These are phyloP conservation scores for Phytophthora litchii DNA, from an alignment of 352 stramenopile species.

Conservation along the genomic window DNA sequence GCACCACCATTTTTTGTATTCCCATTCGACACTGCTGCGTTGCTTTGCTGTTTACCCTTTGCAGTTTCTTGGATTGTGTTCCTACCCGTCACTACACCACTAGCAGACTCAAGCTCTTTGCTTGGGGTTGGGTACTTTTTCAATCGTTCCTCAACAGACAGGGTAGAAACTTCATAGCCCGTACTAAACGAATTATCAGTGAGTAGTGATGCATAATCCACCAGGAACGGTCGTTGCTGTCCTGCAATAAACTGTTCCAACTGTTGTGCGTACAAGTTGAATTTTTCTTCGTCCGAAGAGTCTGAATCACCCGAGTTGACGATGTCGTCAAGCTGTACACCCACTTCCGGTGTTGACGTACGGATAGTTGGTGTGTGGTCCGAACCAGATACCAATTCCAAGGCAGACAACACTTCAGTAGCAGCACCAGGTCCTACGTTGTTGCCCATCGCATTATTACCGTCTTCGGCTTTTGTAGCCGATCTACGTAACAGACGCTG, in stretches of 20 bases:
- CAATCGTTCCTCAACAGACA: conserved; percentile 69
- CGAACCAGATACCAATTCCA: conserved; percentile 39
- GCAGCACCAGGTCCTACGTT: conserved; percentile 1
- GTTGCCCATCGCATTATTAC: conserved; percentile 7
- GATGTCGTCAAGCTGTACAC: conserved; percentile 31
- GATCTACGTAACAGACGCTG: conserved; percentile 48
- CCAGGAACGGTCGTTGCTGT: conserved; percentile 81
- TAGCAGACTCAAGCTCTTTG: conserved; percentile 49
- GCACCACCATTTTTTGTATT: conserved; percentile 33
- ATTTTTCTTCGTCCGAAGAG: conserved; percentile 42
- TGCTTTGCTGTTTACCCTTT: conserved; percentile 32
- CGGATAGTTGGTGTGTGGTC: conserved; percentile 35
- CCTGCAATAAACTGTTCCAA: conserved; percentile 63
- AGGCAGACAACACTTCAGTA: conserved; percentile 26
- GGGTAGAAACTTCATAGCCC: conserved; percentile 71
- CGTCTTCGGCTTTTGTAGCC: conserved; percentile 14
- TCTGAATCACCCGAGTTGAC: conserved; percentile 30
- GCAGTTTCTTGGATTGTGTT: conserved; percentile 19
- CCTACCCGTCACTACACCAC: conserved; percentile 1
- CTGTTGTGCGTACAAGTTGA: conserved; percentile 66
- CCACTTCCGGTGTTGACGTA: conserved; percentile 1
- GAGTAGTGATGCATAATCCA: conserved; percentile 74
- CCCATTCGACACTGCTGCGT: conserved; percentile 7
- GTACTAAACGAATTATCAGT: conserved; percentile 85
- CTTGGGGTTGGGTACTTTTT: conserved; percentile 45